Evolutionary conservation across 2,329 filamentous ascomycete species (phyloP).

Genomic region (Xylariales sp.): DNA sequence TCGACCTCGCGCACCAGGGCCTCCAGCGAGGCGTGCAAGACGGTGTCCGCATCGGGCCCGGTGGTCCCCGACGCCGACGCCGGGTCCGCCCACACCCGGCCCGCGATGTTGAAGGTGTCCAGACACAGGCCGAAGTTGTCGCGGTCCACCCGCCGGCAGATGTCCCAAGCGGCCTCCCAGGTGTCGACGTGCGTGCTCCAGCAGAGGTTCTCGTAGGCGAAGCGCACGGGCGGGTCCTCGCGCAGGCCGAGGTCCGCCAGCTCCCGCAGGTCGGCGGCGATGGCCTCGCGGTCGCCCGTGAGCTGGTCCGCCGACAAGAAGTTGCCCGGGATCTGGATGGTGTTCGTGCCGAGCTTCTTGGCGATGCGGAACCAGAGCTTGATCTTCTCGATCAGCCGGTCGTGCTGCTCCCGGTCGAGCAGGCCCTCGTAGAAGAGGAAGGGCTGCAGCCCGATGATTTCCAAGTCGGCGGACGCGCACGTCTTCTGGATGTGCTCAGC

Average conservation of each 20-base stretch:
- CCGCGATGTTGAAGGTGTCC: conserved; percentile 76
- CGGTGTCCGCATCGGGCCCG: conserved; percentile 49
- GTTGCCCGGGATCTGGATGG: conserved; percentile 70
- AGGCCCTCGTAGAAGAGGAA: conserved; percentile 77
- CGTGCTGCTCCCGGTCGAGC: conserved; percentile 55
- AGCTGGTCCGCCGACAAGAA: conserved; percentile 52
- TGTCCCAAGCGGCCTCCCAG: conserved; percentile 69
- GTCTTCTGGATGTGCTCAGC: conserved; percentile 52
- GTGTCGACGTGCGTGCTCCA: conserved; percentile 67
- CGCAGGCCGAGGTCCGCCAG: conserved; percentile 63
- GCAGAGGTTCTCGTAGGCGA: conserved; percentile 69
- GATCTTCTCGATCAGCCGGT: conserved; percentile 56
- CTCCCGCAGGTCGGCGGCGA: conserved; percentile 58
- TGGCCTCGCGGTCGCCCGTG: conserved; percentile 44
- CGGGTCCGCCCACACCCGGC: conserved; percentile 67
- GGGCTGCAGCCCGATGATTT: conserved; percentile 67
- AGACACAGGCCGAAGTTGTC: conserved; percentile 73
- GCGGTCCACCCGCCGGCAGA: conserved; percentile 60
- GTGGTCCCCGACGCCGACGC: conserved; percentile 45
- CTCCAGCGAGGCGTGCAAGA: conserved; percentile 48
- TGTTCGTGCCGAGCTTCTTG: conserved; percentile 60
- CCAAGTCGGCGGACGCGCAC: conserved; percentile 49
- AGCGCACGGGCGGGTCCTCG: conserved; percentile 54
- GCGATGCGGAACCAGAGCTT: conserved; percentile 66
- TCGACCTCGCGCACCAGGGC: conserved; percentile 53